A percentile compares a stretch with the other conserved stretches of the same genome.
These are phyloP conservation scores for Tolypocladium pustulatum DNA, from an alignment of 2,329 filamentous ascomycete genomes.

Conservation along the genomic window DNA sequence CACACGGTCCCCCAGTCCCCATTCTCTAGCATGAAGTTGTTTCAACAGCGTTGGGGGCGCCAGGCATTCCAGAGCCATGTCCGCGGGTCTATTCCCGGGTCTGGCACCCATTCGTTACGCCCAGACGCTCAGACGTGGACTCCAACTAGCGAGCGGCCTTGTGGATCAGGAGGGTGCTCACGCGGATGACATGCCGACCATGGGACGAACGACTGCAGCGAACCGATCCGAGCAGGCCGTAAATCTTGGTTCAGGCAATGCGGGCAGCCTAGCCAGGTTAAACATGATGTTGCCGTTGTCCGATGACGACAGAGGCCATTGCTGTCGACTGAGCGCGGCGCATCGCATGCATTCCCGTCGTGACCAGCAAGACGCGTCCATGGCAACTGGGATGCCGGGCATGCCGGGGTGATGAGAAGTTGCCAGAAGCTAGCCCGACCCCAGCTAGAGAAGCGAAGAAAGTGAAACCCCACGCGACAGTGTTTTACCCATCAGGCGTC, in stretches of 20 bases:
- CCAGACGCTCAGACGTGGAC: not conserved
- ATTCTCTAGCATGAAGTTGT: not conserved
- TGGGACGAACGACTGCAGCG: not conserved
- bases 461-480: not conserved
- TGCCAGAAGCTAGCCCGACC: not conserved
- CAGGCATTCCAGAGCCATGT: not conserved
- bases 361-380: not conserved
- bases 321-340: not conserved
- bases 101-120: not conserved
- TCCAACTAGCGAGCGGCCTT: not conserved
- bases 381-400: no score
- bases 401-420: not conserved
- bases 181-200: not conserved
- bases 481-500: not conserved
- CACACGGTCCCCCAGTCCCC: not conserved
- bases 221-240: not conserved
- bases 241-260: not conserved
- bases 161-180: not conserved
- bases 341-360: not conserved
- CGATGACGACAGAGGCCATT: not conserved
- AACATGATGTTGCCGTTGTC: not conserved
- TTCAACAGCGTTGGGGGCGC: not conserved
- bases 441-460: not conserved
- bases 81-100: not conserved
- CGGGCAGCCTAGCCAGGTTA: not conserved